These are phyloP conservation scores for Hygrocybe punicea DNA, from an alignment of 768 basidiomycete species.

Conservation along the genomic window DNA sequence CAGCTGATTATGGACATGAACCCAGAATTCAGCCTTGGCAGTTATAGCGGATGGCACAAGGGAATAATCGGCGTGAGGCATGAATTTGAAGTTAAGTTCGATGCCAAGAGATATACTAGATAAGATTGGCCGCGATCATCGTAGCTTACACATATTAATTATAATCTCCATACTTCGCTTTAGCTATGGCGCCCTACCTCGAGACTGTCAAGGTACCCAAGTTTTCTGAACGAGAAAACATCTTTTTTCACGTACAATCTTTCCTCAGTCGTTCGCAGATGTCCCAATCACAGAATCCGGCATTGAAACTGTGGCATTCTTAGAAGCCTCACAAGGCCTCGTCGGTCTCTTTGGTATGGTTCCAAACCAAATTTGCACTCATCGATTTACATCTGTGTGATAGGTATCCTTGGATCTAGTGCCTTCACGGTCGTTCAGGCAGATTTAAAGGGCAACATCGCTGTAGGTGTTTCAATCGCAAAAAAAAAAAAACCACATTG, in stretches of 20 bases:
- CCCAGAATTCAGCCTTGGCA: slow-evolving; percentile 78
- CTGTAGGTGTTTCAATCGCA: slow-evolving; percentile 45
- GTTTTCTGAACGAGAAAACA: background rate
- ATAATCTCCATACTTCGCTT: no score
- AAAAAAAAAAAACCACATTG: slow-evolving; percentile 1
- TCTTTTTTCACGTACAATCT: background rate
- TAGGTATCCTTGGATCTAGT: slow-evolving; percentile 81
- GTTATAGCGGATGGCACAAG: slow-evolving; percentile 64
- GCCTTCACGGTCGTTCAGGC: slow-evolving; percentile 81
- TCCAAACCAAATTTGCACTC: background rate
- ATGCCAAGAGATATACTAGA: slow-evolving; percentile 10
- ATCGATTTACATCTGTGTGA: background rate
- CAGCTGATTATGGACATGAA: slow-evolving; percentile 65
- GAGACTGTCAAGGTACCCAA: slow-evolving; percentile 58
- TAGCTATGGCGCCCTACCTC: slow-evolving; percentile 72
- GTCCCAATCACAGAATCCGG: slow-evolving; percentile 84
- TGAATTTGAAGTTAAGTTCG: slow-evolving; percentile 23
- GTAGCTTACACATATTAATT: no score
- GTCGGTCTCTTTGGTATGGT: slow-evolving; percentile 81
- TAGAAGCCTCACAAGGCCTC: slow-evolving; percentile 85
- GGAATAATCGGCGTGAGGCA: slow-evolving; percentile 84
- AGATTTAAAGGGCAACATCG: slow-evolving; percentile 90
- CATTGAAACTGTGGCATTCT: slow-evolving; percentile 82
- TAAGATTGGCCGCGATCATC: slow-evolving; percentile 1
- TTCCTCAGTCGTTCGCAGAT: slow-evolving; percentile 81